Percentiles rank a stretch among this genome's conserved stretches.
Evolutionary conservation across 2,329 filamentous ascomycete species (phyloP).

Genomic region (Tolypocladium pustulatum): DNA sequence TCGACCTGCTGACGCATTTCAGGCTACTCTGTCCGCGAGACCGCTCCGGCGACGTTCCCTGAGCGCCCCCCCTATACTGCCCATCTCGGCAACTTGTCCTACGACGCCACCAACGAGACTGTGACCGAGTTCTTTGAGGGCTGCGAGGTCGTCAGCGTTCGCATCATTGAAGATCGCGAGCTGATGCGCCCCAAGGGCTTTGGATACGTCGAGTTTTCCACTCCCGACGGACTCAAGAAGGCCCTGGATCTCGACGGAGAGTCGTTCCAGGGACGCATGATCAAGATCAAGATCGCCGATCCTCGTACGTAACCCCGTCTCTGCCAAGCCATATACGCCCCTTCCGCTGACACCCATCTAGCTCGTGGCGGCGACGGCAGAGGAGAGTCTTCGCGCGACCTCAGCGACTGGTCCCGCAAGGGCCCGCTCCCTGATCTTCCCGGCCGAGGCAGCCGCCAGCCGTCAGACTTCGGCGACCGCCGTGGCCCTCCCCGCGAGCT

Average conservation of each 20-base stretch:
- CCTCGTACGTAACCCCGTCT: constrained; percentile 59
- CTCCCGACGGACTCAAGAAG: constrained; percentile 81
- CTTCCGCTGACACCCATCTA: constrained; percentile 32
- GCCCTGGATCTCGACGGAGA: constrained; percentile 75
- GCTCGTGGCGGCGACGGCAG: constrained; percentile 67
- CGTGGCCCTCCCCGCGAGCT: constrained; percentile 39
- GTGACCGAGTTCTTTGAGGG: constrained; percentile 77
- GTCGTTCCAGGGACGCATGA: constrained; percentile 77
- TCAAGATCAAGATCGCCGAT: constrained; percentile 92
- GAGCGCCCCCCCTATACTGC: constrained; percentile 91
- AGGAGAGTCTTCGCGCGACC: constrained; percentile 60
- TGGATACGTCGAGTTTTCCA: constrained; percentile 90
- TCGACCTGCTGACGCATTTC: constrained; percentile 9
- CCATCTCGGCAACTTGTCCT: constrained; percentile 92
- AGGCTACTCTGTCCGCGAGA: constrained; percentile 58
- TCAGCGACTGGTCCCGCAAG: constrained; percentile 87
- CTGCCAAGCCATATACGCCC: background rate
- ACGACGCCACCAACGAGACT: constrained; percentile 77
- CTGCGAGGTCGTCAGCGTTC: constrained; percentile 80
- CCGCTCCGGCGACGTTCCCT: constrained; percentile 63
- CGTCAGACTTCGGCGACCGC: constrained; percentile 47
- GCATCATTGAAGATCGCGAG: constrained; percentile 93
- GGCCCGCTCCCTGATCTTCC: constrained; percentile 74
- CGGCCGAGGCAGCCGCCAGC: constrained; percentile 33
- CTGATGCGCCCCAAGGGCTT: constrained; percentile 94